Percentiles rank a stretch among this genome's conserved stretches.
phyloP scores from a whole-genome alignment of 176 grass and related monocot genomes.

The Juncus inflexus region DNA sequence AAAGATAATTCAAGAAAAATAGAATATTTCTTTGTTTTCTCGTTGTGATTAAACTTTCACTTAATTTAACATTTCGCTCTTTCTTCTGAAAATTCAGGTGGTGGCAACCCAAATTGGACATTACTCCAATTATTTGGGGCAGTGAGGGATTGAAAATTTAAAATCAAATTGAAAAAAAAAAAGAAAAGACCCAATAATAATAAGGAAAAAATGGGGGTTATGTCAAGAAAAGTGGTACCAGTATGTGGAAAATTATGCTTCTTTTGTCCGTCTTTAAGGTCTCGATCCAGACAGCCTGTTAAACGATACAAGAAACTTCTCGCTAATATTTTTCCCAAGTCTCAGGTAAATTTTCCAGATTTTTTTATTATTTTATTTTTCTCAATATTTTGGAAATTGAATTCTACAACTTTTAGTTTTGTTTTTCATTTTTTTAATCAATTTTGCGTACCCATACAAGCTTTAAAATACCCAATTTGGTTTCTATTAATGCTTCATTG shows the following conservation, averaged over 20 bases:
- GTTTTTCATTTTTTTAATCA: too few relatives aligned
- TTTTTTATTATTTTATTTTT: not conserved
- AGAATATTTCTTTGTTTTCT: too few relatives aligned
- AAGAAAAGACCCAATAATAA: not conserved
- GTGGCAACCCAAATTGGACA: not conserved
- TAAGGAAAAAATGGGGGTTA: constrained; percentile 51
- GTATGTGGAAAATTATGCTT: constrained; percentile 82
- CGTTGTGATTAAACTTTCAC: too few relatives aligned
- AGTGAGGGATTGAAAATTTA: not conserved
- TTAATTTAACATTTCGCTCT: too few relatives aligned
- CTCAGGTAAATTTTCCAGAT: constrained; percentile 38
- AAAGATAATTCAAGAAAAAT: not conserved
- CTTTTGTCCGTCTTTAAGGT: constrained; percentile 76
- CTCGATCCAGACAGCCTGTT: constrained; percentile 77
- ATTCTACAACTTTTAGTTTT: too few relatives aligned
- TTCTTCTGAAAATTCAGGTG: not conserved
- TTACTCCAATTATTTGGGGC: not conserved
- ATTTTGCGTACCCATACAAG: too few relatives aligned
- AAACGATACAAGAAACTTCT: constrained; percentile 97
- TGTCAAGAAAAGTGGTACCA: constrained; percentile 81
- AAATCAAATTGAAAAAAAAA: not conserved
- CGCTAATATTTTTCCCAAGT: constrained; percentile 58
- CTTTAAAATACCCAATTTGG: too few relatives aligned
- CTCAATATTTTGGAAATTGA: too few relatives aligned
- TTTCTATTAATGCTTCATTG: too few relatives aligned